Conservation (phyloP, 495 filamentous ascomycete genomes). For the Apiosordaria backusii region DNA sequence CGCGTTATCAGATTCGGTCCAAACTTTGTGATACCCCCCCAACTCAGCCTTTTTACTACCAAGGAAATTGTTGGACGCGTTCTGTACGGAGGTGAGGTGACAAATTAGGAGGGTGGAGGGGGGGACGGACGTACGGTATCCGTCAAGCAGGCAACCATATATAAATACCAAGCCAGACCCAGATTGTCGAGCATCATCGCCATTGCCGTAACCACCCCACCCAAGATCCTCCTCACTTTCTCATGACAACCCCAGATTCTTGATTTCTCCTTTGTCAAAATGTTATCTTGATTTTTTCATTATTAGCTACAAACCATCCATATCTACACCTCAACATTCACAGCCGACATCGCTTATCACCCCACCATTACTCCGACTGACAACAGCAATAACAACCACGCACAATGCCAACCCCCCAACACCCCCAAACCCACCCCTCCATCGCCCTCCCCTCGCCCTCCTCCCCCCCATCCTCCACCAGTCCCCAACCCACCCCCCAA, state of each 20-base stretch:
- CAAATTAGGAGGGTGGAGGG: neutral
- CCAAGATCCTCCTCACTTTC: neutral
- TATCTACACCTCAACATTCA: too few species aligned
- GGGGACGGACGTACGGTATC: neutral
- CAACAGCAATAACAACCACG: slow-evolving; percentile 6
- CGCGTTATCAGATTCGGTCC: neutral
- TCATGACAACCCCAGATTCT: too few species aligned
- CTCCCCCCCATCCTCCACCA: slow-evolving; percentile 19
- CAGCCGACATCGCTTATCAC: too few species aligned
- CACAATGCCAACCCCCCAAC: neutral
- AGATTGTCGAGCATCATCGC: neutral
- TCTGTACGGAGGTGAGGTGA: neutral
- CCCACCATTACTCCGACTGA: neutral
- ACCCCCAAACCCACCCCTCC: slow-evolving; percentile 14
- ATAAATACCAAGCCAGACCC: neutral
- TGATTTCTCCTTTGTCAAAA: too few species aligned
- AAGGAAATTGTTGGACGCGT: neutral
- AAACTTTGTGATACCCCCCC: neutral
- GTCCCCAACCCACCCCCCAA: slow-evolving; percentile 38
- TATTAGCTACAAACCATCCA: too few species aligned
- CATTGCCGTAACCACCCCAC: neutral
- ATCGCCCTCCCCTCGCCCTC: slow-evolving; percentile 28
- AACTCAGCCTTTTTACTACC: neutral
- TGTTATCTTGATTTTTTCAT: too few species aligned
- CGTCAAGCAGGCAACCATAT: neutral